phyloP scores from a whole-genome alignment of 1,284 basidiomycete species.

The Ustilago cynodontis region DNA sequence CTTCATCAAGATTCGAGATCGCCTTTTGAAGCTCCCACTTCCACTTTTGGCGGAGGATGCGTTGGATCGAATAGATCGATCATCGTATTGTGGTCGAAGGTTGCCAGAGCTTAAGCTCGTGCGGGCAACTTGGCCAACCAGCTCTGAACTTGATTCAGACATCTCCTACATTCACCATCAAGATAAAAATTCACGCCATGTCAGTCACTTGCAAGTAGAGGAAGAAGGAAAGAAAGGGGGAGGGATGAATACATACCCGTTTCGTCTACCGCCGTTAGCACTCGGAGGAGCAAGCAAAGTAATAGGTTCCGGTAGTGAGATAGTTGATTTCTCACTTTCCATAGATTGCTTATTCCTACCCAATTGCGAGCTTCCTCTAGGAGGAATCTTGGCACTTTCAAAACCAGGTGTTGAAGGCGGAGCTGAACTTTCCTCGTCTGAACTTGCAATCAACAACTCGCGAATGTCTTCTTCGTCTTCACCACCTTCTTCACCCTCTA shows the following conservation, averaged over 20 bases:
- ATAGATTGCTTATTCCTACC: conserved; percentile 29
- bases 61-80: conserved; percentile 18
- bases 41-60: conserved; percentile 5
- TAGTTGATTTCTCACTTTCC: conserved; percentile 36
- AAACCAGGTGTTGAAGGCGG: conserved; percentile 35
- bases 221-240: background rate
- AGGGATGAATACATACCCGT: conserved; percentile 26
- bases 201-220: background rate
- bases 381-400: conserved; percentile 31
- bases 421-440: conserved; percentile 39
- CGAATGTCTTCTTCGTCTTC: conserved; percentile 39
- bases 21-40: conserved; percentile 19
- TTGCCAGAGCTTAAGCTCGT: conserved; percentile 29
- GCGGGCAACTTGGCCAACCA: conserved; percentile 44
- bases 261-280: conserved; percentile 6
- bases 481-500: background rate
- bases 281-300: conserved; percentile 19
- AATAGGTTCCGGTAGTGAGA: conserved; percentile 21
- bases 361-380: conserved; percentile 14
- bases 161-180: conserved; percentile 21
- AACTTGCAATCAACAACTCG: conserved; percentile 30
- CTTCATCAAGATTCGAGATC: conserved; percentile 43
- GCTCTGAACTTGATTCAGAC: conserved; percentile 43
- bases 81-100: background rate
- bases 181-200: background rate